Evolutionary conservation across 305 asterid genomes (phyloP), one percentile per base, ranked within the genome.

Genomic region (Lippia alba): DNA sequence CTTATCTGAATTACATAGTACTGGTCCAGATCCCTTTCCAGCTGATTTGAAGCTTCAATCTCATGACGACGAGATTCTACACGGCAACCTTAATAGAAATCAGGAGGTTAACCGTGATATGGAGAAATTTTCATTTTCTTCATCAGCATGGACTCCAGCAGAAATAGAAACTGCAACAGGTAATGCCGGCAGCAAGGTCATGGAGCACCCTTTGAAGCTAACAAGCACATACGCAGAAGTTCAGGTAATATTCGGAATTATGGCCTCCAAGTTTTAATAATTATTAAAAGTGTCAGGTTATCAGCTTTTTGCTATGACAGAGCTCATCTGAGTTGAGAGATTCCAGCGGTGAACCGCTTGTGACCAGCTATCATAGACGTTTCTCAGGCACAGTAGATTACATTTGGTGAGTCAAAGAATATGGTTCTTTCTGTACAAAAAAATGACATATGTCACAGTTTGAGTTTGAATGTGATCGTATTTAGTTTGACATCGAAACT

Each of bases 361-460:
- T 86, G 53, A 88, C 99, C 72, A 91, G 96, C 91, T 88, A 94
- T 79, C 93, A 94, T 79, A 85, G 88, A 60, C 82, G 80, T 77
- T 94, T 94, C 83, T 78, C 76, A 48, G 99, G 99, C 76, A 90
- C 99, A 12, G 97, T 91, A 45, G 99, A 94, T 78, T 94, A 94
- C 75, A 94, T 94, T 79, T 94, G 99, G 99, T 94, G 76, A 80
- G 93, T 78, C 58, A 18, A 69, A 36, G 64, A 18, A 14, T 57
- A 54, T 71, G 71, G 63, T 76, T 70, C 57, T 50, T 9, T 39
- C 62, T 48, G 9, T 46, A 24, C 1, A 24, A 24, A 24, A 18
- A 60, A 50, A 14, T 61, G 39, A 11, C 11, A 55, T 49, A 41
- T 62, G 19, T 49, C 6, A 60, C 59, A 30, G 14, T 4, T 19